These are phyloP conservation scores for Ophiostoma tasmaniense DNA, from an alignment of 2,329 filamentous ascomycete species.

Conservation along the genomic window DNA sequence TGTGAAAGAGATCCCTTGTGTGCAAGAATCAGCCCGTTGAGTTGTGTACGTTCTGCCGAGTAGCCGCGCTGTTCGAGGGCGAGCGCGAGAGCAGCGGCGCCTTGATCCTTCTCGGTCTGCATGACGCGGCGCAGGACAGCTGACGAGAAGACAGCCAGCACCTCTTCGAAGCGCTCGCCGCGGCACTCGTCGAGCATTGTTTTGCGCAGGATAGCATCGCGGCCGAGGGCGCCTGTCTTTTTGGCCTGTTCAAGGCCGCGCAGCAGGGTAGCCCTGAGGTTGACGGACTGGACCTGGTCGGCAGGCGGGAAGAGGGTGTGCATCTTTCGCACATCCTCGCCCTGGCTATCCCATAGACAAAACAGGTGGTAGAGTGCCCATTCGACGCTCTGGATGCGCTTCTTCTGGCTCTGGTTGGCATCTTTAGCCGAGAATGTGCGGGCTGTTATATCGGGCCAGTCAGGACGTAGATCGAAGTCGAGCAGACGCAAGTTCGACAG, in stretches of 20 bases:
- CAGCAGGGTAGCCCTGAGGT: slow-evolving; percentile 76
- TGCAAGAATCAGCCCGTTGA: slow-evolving; percentile 62
- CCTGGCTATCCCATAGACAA: slow-evolving; percentile 67
- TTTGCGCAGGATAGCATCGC: slow-evolving; percentile 78
- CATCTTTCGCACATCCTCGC: slow-evolving; percentile 55
- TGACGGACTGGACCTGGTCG: slow-evolving; percentile 83
- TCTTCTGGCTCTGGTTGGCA: slow-evolving; percentile 65
- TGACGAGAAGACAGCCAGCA: slow-evolving; percentile 76
- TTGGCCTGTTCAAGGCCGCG: slow-evolving; percentile 76
- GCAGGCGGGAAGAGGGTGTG: slow-evolving; percentile 83
- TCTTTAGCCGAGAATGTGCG: slow-evolving; percentile 62
- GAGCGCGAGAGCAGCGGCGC: slow-evolving; percentile 38
- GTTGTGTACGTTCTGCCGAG: slow-evolving; percentile 42
- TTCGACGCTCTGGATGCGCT: slow-evolving; percentile 72
- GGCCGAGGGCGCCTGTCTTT: slow-evolving; percentile 73
- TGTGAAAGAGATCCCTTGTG: slow-evolving; percentile 60
- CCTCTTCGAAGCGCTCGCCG: slow-evolving; percentile 80
- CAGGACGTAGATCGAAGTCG: slow-evolving; percentile 63
- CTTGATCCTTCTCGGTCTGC: background rate
- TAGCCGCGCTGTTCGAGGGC: slow-evolving; percentile 53
- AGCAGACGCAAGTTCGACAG: slow-evolving; percentile 77
- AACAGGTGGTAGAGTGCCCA: slow-evolving; percentile 90
- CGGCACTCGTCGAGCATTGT: slow-evolving; percentile 96
- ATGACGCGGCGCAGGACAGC: slow-evolving; percentile 64
- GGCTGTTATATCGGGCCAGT: slow-evolving; percentile 70